Evolutionary conservation across 208 protist genomes (phyloP).

Genomic region (Spongospora subterranea): DNA sequence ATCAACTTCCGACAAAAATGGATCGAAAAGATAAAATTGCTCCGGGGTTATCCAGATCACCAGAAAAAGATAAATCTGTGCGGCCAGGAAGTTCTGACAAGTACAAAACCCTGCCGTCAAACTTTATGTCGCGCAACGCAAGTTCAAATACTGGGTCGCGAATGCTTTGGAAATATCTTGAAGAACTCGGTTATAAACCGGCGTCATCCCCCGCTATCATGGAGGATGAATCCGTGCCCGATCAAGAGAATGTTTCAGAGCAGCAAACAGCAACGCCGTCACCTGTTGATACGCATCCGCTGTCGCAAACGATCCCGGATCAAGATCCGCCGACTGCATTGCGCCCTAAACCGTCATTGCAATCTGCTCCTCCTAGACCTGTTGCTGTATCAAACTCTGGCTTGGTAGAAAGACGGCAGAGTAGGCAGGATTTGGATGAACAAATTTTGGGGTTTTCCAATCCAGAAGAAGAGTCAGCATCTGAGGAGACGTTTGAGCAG

Average conservation of each 20-base stretch:
- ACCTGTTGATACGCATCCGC: no score
- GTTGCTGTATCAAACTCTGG: no score
- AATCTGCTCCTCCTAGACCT: no score
- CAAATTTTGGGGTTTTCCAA: background rate
- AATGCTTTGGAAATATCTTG: slow-evolving; percentile 52
- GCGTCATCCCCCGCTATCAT: background rate
- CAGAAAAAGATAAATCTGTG: background rate
- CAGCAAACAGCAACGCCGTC: background rate
- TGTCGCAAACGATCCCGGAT: background rate
- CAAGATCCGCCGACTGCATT: no score
- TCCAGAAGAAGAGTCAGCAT: background rate
- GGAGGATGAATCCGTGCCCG: background rate
- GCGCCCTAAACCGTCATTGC: no score
- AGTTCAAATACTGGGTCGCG: background rate
- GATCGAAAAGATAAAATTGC: background rate
- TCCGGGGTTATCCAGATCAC: background rate
- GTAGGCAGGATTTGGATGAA: background rate
- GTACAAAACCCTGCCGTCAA: slow-evolving; percentile 56
- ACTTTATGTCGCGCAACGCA: slow-evolving; percentile 35
- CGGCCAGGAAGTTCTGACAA: background rate
- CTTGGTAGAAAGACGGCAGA: background rate
- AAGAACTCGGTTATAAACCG: slow-evolving; percentile 27
- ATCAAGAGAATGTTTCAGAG: background rate
- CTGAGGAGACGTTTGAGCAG: background rate
- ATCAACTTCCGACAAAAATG: background rate